phyloP scores from a whole-genome alignment of 2,329 filamentous ascomycete genomes.

The Nannizziopsis arthrosporioides region DNA sequence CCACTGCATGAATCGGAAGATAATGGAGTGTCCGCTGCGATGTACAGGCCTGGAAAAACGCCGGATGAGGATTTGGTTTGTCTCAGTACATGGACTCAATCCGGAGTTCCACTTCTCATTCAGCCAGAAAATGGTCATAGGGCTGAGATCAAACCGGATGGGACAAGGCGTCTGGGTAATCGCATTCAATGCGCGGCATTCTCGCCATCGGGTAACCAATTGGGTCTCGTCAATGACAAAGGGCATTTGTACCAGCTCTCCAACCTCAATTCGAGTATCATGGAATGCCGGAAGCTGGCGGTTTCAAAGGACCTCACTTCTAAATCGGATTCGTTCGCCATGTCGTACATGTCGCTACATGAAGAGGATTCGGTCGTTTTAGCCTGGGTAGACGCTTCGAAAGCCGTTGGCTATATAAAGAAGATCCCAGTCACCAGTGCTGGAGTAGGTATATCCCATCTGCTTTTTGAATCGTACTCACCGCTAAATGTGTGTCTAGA shows the following conservation, averaged over 20 bases:
- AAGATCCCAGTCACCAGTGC: slow-evolving; percentile 15
- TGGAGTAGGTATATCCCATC: slow-evolving; percentile 11
- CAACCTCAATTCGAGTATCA: slow-evolving; percentile 30
- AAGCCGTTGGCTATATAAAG: slow-evolving; percentile 24
- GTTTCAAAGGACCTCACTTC: slow-evolving; percentile 30
- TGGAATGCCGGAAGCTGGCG: slow-evolving; percentile 29
- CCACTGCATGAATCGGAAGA: slow-evolving; percentile 35
- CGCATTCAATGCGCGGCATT: slow-evolving; percentile 33
- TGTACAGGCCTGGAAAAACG: slow-evolving; percentile 26
- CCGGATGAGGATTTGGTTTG: slow-evolving; percentile 30
- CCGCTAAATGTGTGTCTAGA: not conserved
- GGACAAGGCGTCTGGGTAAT: slow-evolving; percentile 27
- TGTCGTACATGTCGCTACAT: slow-evolving; percentile 29
- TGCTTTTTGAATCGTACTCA: not conserved
- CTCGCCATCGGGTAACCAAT: slow-evolving; percentile 29
- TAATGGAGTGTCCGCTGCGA: slow-evolving; percentile 29
- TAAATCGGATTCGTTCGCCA: slow-evolving; percentile 29
- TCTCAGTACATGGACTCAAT: slow-evolving; percentile 36
- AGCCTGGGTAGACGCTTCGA: slow-evolving; percentile 31
- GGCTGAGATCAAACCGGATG: slow-evolving; percentile 26
- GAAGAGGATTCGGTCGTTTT: slow-evolving; percentile 32
- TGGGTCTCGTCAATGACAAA: slow-evolving; percentile 34
- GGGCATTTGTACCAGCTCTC: slow-evolving; percentile 32
- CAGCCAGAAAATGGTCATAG: slow-evolving; percentile 30
- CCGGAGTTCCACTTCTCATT: slow-evolving; percentile 31